phyloP scores from a whole-genome alignment of 495 filamentous ascomycete species.

The Talaromyces ruber region DNA sequence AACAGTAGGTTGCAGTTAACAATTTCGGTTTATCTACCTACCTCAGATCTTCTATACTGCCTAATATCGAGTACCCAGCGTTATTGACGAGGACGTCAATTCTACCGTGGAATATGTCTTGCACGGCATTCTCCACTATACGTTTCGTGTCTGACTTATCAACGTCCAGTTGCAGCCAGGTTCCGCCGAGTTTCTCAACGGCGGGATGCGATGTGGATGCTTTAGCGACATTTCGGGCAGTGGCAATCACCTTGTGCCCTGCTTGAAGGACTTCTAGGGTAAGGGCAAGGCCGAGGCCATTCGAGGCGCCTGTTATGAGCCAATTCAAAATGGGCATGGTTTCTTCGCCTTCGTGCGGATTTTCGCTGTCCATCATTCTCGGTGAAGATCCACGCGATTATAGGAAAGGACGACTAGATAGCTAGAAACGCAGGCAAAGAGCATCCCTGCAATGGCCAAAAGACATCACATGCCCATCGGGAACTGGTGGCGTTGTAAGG shows the following conservation, averaged over 20 bases:
- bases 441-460: not conserved
- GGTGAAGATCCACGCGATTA: not conserved
- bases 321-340: constrained; percentile 21
- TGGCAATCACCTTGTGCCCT: constrained; percentile 47
- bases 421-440: not conserved
- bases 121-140: not conserved
- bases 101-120: constrained; percentile 8
- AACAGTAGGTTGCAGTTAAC: not conserved
- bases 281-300: constrained; percentile 43
- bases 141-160: constrained; percentile 19
- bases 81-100: constrained; percentile 26
- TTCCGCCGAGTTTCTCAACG: constrained; percentile 18
- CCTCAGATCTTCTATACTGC: constrained; percentile 17
- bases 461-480: not conserved
- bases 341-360: not conserved
- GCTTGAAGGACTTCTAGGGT: constrained; percentile 33
- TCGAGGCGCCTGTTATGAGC: constrained; percentile 48
- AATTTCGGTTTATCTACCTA: not conserved
- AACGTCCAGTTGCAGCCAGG: constrained; percentile 29
- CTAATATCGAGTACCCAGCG: constrained; percentile 20
- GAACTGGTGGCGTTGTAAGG: not conserved
- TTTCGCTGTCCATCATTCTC: not conserved
- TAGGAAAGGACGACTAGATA: not conserved
- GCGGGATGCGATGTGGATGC: constrained; percentile 16
- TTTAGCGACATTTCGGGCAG: constrained; percentile 37